Conservation (phyloP, 768 basidiomycete genomes). For the Termitomyces sp. region DNA sequence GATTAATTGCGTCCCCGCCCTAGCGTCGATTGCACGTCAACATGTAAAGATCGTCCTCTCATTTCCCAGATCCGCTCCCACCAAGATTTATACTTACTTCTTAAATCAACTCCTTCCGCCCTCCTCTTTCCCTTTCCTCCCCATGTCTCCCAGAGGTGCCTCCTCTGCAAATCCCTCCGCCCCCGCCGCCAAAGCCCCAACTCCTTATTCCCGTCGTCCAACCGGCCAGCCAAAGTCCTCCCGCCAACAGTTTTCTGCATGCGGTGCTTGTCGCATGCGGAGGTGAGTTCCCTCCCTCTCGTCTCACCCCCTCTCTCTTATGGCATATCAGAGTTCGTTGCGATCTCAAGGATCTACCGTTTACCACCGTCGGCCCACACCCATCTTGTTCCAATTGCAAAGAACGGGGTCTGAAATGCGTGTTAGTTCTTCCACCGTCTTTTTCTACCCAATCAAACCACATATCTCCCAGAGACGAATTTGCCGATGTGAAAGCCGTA, state of each 20-base stretch:
- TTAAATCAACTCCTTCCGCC: conserved; percentile 29
- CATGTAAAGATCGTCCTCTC: conserved; percentile 32
- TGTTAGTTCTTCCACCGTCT: conserved; percentile 51
- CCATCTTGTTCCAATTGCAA: conserved; percentile 84
- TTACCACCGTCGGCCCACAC: conserved; percentile 40
- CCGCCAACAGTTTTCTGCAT: conserved; percentile 87
- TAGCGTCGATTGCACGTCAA: conserved; percentile 18
- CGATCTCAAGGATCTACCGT: conserved; percentile 82
- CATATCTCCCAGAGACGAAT: conserved; percentile 69
- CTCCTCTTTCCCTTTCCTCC: conserved; percentile 15
- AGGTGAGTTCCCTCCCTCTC: conserved; percentile 40
- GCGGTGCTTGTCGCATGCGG: conserved; percentile 89
- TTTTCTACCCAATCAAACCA: conserved; percentile 3
- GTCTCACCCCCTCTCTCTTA: background rate
- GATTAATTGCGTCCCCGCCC: conserved; percentile 12
- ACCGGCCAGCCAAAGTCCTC: conserved; percentile 69
- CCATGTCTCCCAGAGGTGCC: conserved; percentile 57
- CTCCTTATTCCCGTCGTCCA: conserved; percentile 47
- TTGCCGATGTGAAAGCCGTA: conserved; percentile 86
- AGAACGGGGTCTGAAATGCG: conserved; percentile 89
- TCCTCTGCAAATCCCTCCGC: conserved; percentile 34
- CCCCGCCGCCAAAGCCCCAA: conserved; percentile 28
- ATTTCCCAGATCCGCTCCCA: conserved; percentile 37
- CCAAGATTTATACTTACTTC: conserved; percentile 28
- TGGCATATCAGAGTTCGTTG: conserved; percentile 70